phyloP scores from a whole-genome alignment of 2,329 filamentous ascomycete genomes.

The Orbilia ellipsospora region DNA sequence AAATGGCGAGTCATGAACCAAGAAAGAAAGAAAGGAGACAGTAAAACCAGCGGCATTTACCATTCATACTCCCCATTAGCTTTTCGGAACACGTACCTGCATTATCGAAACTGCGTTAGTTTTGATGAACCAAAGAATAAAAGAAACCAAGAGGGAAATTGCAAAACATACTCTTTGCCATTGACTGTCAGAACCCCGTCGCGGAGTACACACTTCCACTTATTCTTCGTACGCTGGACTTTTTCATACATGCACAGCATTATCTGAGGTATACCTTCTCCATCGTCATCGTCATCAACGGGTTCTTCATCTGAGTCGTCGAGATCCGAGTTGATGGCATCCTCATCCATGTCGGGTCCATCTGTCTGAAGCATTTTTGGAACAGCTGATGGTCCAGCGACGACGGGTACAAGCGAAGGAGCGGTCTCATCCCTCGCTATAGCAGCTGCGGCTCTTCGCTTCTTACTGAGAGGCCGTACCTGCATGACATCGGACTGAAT shows the following conservation, averaged over 20 bases:
- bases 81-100: slow-evolving; percentile 93
- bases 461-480: slow-evolving; percentile 40
- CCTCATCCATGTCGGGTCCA: slow-evolving; percentile 78
- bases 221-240: slow-evolving; percentile 98
- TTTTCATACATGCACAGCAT: slow-evolving; percentile 99
- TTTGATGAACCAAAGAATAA: background rate
- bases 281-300: slow-evolving; percentile 82
- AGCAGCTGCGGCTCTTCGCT: slow-evolving; percentile 1
- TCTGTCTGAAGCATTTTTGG: slow-evolving; percentile 65
- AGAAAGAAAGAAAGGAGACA: slow-evolving; percentile 8
- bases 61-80: slow-evolving; percentile 97
- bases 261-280: slow-evolving; percentile 86
- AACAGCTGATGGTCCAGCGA: slow-evolving; percentile 40
- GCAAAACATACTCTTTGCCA: slow-evolving; percentile 78
- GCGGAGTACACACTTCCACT: slow-evolving; percentile 99
- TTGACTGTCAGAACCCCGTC: slow-evolving; percentile 94
- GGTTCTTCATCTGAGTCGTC: slow-evolving; percentile 89
- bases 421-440: background rate
- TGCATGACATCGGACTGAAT: slow-evolving; percentile 42
- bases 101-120: slow-evolving; percentile 49
- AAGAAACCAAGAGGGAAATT: background rate
- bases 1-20: background rate
- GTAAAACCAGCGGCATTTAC: slow-evolving; percentile 67
- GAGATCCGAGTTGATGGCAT: slow-evolving; percentile 97
- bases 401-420: background rate